Base-by-base conservation (phyloP, 345 rosid species). In the Brassica incana region DNA sequence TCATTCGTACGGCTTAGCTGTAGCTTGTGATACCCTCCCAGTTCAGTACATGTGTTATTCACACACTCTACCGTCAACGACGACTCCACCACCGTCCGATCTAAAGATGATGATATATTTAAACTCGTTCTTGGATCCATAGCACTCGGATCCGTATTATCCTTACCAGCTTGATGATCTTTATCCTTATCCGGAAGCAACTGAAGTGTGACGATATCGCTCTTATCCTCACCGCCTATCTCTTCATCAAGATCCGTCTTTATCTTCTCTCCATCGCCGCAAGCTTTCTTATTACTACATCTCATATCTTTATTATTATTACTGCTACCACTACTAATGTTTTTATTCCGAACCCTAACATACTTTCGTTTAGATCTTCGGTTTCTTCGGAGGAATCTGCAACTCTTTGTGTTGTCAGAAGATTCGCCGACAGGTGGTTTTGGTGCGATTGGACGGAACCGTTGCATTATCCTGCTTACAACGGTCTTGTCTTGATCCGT, bases 391-490 rank as follows among this genome's bases (percentile, higher is more conserved):
- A 65, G 77, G 73, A 71, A 80, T 10, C 69, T 84, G 27, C 36
- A 52, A 1, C 66, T 69, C 73, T 72, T 75, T 82, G 69, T 61
- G n/a, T 58, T 65, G 14, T 76, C 77, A 1, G 76, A 76, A 45
- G 73, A 81, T 72, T 66, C 83, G 1, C 85, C 86, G 35, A 20
- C 10, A 27, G 66, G 74, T 71, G 94, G 98, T 76, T 92, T 94
- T 38, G 98, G 98, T 0, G 97, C 98, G 77, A 94, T 94, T 76
- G 97, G 97, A 56, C 97, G 85, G 85, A 92, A 94, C 78, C 92
- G 78, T 77, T 86, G 89, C 96, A 89, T 89, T 76, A 87, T 76
- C 77, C 82, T 82, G 70, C 84, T 81, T 80, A 91, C 86, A 33
- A 87, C 82, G 54, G 82, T 78, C 73, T 77, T 84, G 64, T 88